phyloP scores from a whole-genome alignment of 2,329 filamentous ascomycete genomes.

The Nemania serpens region DNA sequence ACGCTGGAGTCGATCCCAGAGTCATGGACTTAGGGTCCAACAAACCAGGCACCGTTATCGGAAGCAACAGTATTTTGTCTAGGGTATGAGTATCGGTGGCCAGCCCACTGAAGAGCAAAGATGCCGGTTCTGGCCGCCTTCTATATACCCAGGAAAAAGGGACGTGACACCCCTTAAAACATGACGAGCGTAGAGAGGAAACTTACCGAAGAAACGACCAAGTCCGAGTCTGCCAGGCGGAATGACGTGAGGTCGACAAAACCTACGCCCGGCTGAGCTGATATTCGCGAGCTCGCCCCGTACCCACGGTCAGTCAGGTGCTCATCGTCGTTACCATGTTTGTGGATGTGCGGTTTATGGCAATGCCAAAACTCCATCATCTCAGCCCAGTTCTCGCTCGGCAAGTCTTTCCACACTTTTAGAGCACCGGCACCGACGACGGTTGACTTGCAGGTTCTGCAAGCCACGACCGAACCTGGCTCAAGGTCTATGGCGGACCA shows the following conservation, averaged over 20 bases:
- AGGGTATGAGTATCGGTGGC: slow-evolving; percentile 73
- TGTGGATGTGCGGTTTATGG: slow-evolving; percentile 74
- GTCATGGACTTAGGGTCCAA: slow-evolving; percentile 27
- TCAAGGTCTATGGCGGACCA: slow-evolving; percentile 61
- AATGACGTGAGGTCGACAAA: slow-evolving; percentile 84
- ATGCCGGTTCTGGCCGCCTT: slow-evolving; percentile 63
- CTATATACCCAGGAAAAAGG: slow-evolving; percentile 56
- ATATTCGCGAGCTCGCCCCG: slow-evolving; percentile 76
- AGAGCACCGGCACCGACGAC: slow-evolving; percentile 49
- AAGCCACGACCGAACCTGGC: slow-evolving; percentile 46
- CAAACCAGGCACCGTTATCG: slow-evolving; percentile 36
- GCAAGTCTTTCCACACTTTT: slow-evolving; percentile 83
- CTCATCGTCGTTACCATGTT: slow-evolving; percentile 44
- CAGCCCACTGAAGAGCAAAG: slow-evolving; percentile 54
- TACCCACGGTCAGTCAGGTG: slow-evolving; percentile 72
- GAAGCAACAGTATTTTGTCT: slow-evolving; percentile 52
- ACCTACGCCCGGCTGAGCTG: slow-evolving; percentile 67
- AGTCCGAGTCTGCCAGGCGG: slow-evolving; percentile 71
- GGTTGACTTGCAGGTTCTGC: slow-evolving; percentile 46
- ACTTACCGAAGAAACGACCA: slow-evolving; percentile 51
- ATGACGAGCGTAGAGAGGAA: slow-evolving; percentile 19
- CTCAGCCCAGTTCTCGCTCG: slow-evolving; percentile 97
- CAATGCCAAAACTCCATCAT: slow-evolving; percentile 99
- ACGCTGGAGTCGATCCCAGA: slow-evolving; percentile 44
- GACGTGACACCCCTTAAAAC: slow-evolving; percentile 12